Evolutionary conservation across 495 filamentous ascomycete species (phyloP).

Genomic region (Podospora fimiseda): DNA sequence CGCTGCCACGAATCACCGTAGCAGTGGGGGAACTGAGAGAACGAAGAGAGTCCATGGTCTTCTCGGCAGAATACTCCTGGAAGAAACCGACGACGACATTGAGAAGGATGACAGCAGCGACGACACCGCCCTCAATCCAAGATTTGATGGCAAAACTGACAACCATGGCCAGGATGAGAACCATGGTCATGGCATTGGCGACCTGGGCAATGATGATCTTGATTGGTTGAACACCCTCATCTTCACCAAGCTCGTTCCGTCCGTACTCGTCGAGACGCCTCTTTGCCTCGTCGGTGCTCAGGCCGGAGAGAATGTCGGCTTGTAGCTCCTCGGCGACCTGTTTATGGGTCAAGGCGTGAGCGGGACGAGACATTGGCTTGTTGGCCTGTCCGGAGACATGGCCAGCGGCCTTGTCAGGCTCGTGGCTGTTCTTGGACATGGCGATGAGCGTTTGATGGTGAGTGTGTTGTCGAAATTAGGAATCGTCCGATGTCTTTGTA

Average conservation of each 20-base stretch:
- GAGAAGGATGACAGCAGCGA: conserved; percentile 71
- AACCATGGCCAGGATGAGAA: conserved; percentile 78
- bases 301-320: conserved; percentile 47
- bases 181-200: conserved; percentile 51
- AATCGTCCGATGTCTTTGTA: background rate
- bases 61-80: conserved; percentile 83
- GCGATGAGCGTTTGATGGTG: background rate
- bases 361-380: conserved; percentile 49
- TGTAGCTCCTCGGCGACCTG: conserved; percentile 52
- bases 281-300: conserved; percentile 33
- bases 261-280: conserved; percentile 40
- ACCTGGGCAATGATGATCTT: conserved; percentile 51
- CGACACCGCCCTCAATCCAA: conserved; percentile 79
- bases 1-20: conserved; percentile 64
- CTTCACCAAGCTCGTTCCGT: conserved; percentile 44
- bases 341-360: conserved; percentile 55
- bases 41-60: conserved; percentile 76
- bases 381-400: conserved; percentile 52
- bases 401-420: conserved; percentile 12
- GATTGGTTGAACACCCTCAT: conserved; percentile 43
- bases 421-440: background rate
- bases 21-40: conserved; percentile 75
- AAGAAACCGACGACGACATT: conserved; percentile 73
- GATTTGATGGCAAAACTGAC: conserved; percentile 74
- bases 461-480: no score